A percentile compares a stretch with the other conserved stretches of the same genome.
Evolutionary conservation across 2,329 filamentous ascomycete species (phyloP).

Genomic region (Curvularia spicifera): DNA sequence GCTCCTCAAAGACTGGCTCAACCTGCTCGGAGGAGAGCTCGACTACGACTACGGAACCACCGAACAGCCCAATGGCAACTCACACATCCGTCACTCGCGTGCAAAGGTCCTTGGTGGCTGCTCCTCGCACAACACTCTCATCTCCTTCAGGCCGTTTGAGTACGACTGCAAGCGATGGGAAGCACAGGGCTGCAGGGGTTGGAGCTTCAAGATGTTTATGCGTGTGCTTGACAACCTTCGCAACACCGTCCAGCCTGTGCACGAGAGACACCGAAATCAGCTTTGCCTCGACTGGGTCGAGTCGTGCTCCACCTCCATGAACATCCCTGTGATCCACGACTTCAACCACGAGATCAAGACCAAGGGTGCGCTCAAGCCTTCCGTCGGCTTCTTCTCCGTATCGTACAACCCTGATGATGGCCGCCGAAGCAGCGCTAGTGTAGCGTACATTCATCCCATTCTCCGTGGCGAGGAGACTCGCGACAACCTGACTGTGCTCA

Average conservation of each 20-base stretch:
- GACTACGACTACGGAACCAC: slow-evolving; percentile 92
- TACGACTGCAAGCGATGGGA: slow-evolving; percentile 89
- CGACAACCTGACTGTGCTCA: slow-evolving; percentile 84
- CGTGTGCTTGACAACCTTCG: slow-evolving; percentile 81
- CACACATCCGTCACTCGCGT: slow-evolving; percentile 87
- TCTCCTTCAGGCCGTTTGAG: slow-evolving; percentile 89
- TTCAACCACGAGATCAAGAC: slow-evolving; percentile 84
- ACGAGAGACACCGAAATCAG: slow-evolving; percentile 84
- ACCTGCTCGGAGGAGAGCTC: slow-evolving; percentile 79
- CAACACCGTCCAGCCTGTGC: slow-evolving; percentile 89
- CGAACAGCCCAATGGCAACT: slow-evolving; percentile 91
- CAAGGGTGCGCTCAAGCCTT: slow-evolving; percentile 73
- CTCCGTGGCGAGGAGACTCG: slow-evolving; percentile 81
- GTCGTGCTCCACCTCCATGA: slow-evolving; percentile 77
- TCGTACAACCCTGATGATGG: slow-evolving; percentile 91
- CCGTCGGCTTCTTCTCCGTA: slow-evolving; percentile 89
- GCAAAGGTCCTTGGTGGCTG: slow-evolving; percentile 92
- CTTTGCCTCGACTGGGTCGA: slow-evolving; percentile 89
- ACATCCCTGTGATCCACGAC: slow-evolving; percentile 81
- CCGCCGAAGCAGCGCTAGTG: slow-evolving; percentile 81
- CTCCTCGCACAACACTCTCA: slow-evolving; percentile 92
- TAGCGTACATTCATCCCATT: slow-evolving; percentile 92
- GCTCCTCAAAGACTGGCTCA: slow-evolving; percentile 85
- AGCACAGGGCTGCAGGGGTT: slow-evolving; percentile 78
- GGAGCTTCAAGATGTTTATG: slow-evolving; percentile 85